Evolutionary conservation across 2,329 filamentous ascomycete species (phyloP), one percentile per base, ranked within the genome.

Genomic region (Ceratocystis papillata): DNA sequence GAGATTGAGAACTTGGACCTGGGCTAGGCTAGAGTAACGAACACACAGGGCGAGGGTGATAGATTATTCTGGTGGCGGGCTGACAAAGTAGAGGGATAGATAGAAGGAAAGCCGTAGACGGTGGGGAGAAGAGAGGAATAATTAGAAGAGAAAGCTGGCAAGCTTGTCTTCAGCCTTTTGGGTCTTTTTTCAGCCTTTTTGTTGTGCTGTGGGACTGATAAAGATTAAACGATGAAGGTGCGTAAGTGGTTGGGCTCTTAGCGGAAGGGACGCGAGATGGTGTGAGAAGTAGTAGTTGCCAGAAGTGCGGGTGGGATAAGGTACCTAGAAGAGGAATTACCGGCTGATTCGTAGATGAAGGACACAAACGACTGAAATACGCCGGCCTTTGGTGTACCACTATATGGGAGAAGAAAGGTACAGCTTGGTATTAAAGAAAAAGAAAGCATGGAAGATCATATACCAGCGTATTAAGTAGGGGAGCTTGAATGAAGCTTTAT

Each of bases 1-100:
- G 15, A 50, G 61, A 48, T 25, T 37, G 33, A 37, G 33, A 12
- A 37, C 33, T 25, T 63, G 45, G 61, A 44, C 61, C 44, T 25
- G 22, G 41, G 60, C 60, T 41, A 30, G 30, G 59, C n/a, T 45
- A 37, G 17, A 50, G 33, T 17, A n/a, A 20, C 44, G 44, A 33
- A 33, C 53, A 28, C 53, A 33, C 46, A 63, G 61, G 61, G 25
- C 45, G 8, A 50, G 50, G 53, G 53, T 33, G 25, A 63, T 50
- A 20, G 45, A 37, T 63, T 25, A 50, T 63, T 50, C 28, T 46
- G 48, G n/a, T 57, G 33, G 33, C 25, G 33, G 37, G 44, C 53
- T 57, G 53, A 33, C 10, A n/a, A 20, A 50, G n/a, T 28, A 63
- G 46, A 53, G 62, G 45, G 46, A 63, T 10, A 37, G 5, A 25